Conservation (phyloP, 2,329 filamentous ascomycete genomes). For the Arthrobotrys pseudoclavata region DNA sequence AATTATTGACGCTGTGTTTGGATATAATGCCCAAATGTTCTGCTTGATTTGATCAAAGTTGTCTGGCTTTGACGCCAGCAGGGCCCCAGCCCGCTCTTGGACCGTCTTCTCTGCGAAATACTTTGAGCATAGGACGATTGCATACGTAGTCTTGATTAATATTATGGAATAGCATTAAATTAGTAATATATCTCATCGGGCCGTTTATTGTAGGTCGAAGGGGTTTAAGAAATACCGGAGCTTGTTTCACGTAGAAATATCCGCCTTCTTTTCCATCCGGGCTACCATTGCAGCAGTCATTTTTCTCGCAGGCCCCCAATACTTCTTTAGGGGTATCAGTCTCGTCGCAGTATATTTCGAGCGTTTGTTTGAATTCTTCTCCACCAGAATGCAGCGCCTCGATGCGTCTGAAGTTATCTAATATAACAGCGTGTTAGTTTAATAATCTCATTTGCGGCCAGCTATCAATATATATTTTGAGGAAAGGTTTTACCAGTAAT, state of each 20-base stretch:
- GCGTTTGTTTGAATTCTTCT: conserved; percentile 4
- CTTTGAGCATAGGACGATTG: conserved; percentile 25
- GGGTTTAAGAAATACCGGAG: no score
- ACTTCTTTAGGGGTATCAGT: not conserved
- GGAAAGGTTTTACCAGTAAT: conserved; percentile 51
- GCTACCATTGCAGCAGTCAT: conserved; percentile 17
- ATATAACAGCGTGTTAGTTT: no score
- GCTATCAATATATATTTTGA: no score
- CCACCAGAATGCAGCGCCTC: conserved; percentile 37
- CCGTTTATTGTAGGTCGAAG: no score
- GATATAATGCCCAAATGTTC: conserved; percentile 33
- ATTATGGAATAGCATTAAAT: not conserved
- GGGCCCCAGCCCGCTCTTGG: not conserved
- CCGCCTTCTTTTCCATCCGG: conserved; percentile 5
- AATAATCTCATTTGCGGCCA: no score
- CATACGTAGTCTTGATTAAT: conserved; percentile 1
- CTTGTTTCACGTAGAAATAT: conserved; percentile 23
- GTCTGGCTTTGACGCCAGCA: not conserved
- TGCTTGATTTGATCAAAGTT: not conserved
- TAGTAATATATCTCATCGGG: no score
- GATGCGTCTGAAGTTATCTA: conserved; percentile 34
- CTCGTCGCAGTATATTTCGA: conserved; percentile 41
- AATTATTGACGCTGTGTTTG: conserved; percentile 20
- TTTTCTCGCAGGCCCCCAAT: not conserved
- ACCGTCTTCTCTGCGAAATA: not conserved